Base-by-base conservation (phyloP, 108 stramenopile genomes). In the Cyclotella distinguenda region DNA sequence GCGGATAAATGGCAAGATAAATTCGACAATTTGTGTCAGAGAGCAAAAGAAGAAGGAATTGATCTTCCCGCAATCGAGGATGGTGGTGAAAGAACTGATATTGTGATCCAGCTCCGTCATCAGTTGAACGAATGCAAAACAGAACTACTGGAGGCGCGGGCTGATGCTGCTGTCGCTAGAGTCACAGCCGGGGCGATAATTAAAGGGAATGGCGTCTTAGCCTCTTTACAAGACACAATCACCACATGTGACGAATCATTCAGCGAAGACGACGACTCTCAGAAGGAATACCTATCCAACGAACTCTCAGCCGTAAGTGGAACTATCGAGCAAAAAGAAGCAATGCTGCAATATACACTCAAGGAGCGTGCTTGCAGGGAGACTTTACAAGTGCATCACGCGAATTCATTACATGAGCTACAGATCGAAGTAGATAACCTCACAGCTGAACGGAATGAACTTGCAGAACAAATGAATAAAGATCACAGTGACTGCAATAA, bases 291-390 rank as follows among this genome's bases (percentile, higher is more conserved):
- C 11, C 44, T 82, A 53, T 70, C 82, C 6, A 68, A 77, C 0
- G 82, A 83, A 51, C 78, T 86, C 10, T 57, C 77, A 12, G 65
- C 65, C 8, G 68, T 86, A 28, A 74, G 60, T 48, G 80, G 66
- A 26, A 59, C 59, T 9, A 86, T 86, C 40, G 77, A 80, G 28
- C 61, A 74, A 56, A 86, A 86, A 70, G 82, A 86, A 56, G 77
- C 64, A 10, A 82, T 83, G 79, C 55, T 74, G 13, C 31, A 43
- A 6, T 70, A 78, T 23, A 75, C 79, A 16, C 60, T 62, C 12
- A 68, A 73, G 45, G 85, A 86, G 54, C 51, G 80, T 28, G 76
- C 74, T 35, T 69, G 68, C 54, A 77, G 80, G 64, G 82, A 84
- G 11, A 61, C 31, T 26, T 46, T 87, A 42, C 66, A 78, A 46